These are phyloP conservation scores for Pyronema omphalodes DNA, from an alignment of 495 filamentous ascomycete genomes.

Conservation along the genomic window DNA sequence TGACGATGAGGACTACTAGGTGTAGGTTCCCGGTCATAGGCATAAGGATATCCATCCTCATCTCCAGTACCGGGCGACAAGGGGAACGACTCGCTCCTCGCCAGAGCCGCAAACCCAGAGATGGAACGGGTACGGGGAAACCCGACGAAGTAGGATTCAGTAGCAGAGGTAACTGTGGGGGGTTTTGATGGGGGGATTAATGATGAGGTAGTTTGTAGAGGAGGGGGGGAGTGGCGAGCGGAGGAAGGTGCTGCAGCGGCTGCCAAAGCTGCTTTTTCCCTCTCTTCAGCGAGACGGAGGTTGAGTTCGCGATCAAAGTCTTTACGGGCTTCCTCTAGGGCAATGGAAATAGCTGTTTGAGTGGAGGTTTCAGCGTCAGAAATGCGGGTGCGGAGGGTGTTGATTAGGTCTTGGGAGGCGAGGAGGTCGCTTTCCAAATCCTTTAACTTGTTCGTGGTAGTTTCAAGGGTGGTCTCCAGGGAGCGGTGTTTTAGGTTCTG, in stretches of 20 bases:
- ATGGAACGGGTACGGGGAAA: conserved; percentile 11
- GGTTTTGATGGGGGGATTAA: conserved; percentile 13
- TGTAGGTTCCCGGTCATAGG: too few species aligned
- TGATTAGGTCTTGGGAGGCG: conserved; percentile 31
- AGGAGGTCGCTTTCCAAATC: conserved; percentile 37
- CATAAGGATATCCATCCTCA: too few species aligned
- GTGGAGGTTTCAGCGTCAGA: conserved; percentile 39
- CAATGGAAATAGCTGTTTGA: conserved; percentile 20
- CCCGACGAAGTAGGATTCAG: conserved; percentile 22
- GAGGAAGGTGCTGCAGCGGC: conserved; percentile 31
- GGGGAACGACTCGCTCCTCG: too few species aligned
- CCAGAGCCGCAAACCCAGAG: too few species aligned
- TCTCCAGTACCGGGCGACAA: too few species aligned
- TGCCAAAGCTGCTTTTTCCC: conserved; percentile 51
- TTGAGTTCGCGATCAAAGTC: conserved; percentile 41
- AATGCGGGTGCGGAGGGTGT: conserved; percentile 52
- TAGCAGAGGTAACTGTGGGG: conserved; percentile 11
- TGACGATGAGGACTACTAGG: conserved; percentile 34
- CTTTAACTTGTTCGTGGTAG: conserved; percentile 42
- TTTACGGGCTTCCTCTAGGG: conserved; percentile 55
- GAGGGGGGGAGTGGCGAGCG: conserved; percentile 31
- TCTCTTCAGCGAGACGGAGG: conserved; percentile 53
- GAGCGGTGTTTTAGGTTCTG: conserved; percentile 58
- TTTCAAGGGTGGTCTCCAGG: conserved; percentile 69
- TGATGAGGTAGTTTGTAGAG: conserved; percentile 17